Conservation (phyloP, 169 alveolate species). For the Plasmodium adleri region DNA sequence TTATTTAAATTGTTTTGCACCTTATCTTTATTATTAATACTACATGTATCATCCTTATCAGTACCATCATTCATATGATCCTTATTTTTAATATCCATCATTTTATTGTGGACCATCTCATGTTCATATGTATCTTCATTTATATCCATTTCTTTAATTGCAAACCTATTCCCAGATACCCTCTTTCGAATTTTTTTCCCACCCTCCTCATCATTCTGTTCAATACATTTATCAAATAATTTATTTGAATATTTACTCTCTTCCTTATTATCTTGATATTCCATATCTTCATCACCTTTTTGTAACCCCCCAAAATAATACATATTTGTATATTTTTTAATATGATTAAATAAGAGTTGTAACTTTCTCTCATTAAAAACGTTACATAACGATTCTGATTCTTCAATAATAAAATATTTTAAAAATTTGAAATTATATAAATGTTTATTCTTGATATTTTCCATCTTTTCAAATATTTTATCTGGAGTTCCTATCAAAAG, state of each 20-base stretch:
- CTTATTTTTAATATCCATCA: not conserved
- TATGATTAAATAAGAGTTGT: conserved; percentile 60
- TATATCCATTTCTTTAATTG: not conserved
- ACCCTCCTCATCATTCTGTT: not conserved
- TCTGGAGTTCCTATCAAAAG: conserved; percentile 73
- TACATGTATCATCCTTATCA: no score
- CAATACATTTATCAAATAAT: not conserved
- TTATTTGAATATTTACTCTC: not conserved
- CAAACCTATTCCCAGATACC: not conserved
- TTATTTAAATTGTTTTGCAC: no score
- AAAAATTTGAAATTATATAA: conserved; percentile 75
- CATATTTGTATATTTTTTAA: conserved; percentile 72
- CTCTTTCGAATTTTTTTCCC: not conserved
- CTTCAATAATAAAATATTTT: conserved; percentile 64
- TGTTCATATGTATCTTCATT: not conserved
- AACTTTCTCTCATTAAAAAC: conserved; percentile 65
- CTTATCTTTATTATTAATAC: no score
- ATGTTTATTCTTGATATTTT: conserved; percentile 69
- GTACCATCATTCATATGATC: no score
- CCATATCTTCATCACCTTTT: not conserved
- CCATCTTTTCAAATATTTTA: conserved; percentile 75
- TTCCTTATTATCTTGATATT: not conserved
- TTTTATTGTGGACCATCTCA: not conserved
- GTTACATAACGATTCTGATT: conserved; percentile 63
- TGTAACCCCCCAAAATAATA: conserved; percentile 36